Evolutionary conservation across 495 filamentous ascomycete species (phyloP).

Genomic region (Chaetomium fimeti): DNA sequence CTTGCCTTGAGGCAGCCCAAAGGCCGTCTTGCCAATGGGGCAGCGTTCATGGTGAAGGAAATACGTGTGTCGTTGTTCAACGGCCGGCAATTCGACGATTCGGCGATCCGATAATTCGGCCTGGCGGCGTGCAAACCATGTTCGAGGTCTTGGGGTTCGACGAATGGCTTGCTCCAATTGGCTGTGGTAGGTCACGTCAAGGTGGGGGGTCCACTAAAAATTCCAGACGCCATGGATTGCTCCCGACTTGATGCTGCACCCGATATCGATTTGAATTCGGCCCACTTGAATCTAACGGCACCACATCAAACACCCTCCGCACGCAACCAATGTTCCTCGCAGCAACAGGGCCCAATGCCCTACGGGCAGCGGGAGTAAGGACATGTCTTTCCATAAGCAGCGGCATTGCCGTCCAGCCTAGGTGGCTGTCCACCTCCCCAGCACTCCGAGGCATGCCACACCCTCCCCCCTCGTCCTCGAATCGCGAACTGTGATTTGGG

Average conservation of each 20-base stretch:
- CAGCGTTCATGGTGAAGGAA: conserved; percentile 54
- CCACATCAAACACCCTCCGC: not conserved
- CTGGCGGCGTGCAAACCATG: not conserved
- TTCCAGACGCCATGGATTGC: not conserved
- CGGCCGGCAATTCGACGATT: not conserved
- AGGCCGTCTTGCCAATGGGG: conserved; percentile 57
- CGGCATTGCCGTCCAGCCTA: conserved; percentile 13
- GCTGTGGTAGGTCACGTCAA: not conserved
- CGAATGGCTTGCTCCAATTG: conserved; percentile 4
- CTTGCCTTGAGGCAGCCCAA: conserved; percentile 65
- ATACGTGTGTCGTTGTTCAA: not conserved
- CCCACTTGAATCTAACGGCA: not conserved
- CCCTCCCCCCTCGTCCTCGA: not conserved
- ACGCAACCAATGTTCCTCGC: conserved; percentile 30
- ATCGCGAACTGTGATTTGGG: not conserved
- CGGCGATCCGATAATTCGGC: no score
- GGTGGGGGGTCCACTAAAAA: conserved; percentile 8
- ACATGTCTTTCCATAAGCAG: conserved; percentile 18
- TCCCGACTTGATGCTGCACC: not conserved
- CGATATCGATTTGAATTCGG: no score
- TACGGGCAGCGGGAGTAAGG: conserved; percentile 25
- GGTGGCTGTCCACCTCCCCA: conserved; percentile 30
- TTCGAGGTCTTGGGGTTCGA: conserved; percentile 1
- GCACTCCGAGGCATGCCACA: conserved; percentile 26
- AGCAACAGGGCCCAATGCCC: conserved; percentile 19